Base-by-base conservation (phyloP, 331 rosid genomes). In the Arachis monticola region DNA sequence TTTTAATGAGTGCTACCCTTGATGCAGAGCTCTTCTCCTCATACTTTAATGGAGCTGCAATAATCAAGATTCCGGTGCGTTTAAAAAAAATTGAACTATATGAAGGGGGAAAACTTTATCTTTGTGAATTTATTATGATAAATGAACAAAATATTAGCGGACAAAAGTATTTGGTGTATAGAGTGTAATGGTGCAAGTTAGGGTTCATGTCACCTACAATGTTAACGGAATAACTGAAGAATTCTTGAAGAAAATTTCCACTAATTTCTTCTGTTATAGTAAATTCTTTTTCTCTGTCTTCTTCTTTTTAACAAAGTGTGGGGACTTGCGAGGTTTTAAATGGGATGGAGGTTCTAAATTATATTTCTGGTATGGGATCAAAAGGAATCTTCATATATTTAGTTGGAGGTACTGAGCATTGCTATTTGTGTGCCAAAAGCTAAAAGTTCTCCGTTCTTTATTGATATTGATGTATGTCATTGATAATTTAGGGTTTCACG, bases 1-100 rank as follows among this genome's bases (percentile, higher is more conserved):
- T 90, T 85, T 85, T 95, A 82, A 95, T 95, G 99, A 95, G 99
- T 86, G 99, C 99, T 62, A 92, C 96, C 79, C 85, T 95, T 17
- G 97, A 95, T 80, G 91, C 98, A 5, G 90, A 90, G 78, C 90
- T 90, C 67, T 95, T 92, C 77, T 90, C 97, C 22, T 89, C 90
- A 30, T 95, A 90, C 88, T 90, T 95, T 59, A 78, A 79, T 48
- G 83, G 87, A 74, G 90, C 97, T 69, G 87, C 83, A 53, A 76
- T 75, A 27, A 75, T 92, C 76, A 82, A 77, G 64, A 88, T 95
- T 84, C 94, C 87, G 67, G 99, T 95, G 81, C 10, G 86, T 17
- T 17, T 17, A 17, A 17, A 17, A 17, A 17, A 17, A 17, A 17
- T 17, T 17, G 22, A 17, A 65, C 73, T 79, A 44, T 72, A 44